Conservation (phyloP, 352 stramenopile genomes). For the Blastocystis sp. region DNA sequence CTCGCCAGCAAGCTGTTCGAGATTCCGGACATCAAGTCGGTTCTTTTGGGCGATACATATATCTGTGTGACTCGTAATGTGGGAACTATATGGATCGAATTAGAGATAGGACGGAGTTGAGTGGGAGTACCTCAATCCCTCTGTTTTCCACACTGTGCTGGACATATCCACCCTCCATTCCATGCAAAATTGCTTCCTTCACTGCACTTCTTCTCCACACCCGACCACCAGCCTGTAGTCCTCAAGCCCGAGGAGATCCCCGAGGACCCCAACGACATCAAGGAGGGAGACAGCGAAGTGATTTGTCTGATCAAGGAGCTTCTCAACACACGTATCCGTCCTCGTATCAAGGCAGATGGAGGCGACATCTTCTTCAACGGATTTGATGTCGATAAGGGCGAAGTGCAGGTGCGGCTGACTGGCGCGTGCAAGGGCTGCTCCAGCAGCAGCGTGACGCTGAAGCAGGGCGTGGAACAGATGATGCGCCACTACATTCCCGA, state of each 20-base stretch:
- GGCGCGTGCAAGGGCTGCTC: constrained; percentile 95
- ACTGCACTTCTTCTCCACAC: constrained; percentile 61
- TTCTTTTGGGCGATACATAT: constrained; percentile 96
- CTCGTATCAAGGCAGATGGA: constrained; percentile 95
- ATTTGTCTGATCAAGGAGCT: constrained; percentile 99
- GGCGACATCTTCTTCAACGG: constrained; percentile 97
- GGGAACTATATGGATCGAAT: background rate
- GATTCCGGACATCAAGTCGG: constrained; percentile 88
- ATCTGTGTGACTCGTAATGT: constrained; percentile 85
- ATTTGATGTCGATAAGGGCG: constrained; percentile 89
- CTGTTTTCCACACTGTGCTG: constrained; percentile 88
- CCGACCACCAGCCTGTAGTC: constrained; percentile 33
- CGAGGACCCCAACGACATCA: constrained; percentile 76
- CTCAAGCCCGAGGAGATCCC: constrained; percentile 43
- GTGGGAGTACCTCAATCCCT: constrained; percentile 82
- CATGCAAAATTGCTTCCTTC: constrained; percentile 57
- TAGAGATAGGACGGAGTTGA: constrained; percentile 85
- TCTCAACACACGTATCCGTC: constrained; percentile 92
- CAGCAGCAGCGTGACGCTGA: constrained; percentile 93
- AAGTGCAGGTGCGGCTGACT: constrained; percentile 77
- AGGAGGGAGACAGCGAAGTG: constrained; percentile 93
- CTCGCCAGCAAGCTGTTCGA: constrained; percentile 91
- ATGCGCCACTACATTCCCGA: constrained; percentile 99
- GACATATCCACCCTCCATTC: constrained; percentile 60
- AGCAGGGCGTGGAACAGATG: constrained; percentile 99